Evolutionary conservation across 352 stramenopile species (phyloP).

Genomic region (Globisporangium iwayamae): DNA sequence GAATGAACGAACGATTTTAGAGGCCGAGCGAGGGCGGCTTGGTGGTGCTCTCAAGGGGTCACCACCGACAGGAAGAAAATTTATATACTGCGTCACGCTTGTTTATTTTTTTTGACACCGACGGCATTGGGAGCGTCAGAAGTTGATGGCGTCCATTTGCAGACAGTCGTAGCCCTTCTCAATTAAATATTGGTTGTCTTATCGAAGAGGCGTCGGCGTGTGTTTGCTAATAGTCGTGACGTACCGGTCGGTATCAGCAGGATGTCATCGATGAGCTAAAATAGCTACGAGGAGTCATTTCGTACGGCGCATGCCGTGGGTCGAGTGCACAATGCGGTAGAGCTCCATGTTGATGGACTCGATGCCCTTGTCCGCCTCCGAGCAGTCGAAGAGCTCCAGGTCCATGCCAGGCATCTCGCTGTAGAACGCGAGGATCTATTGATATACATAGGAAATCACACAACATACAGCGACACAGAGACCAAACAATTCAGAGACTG

Average conservation of each 20-base stretch:
- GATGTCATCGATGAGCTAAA: not conserved
- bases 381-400: constrained; percentile 79
- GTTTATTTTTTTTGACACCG: constrained; percentile 1
- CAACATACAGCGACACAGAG: not conserved
- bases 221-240: not conserved
- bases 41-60: not conserved
- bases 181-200: constrained; percentile 11
- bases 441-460: not conserved
- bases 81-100: constrained; percentile 13
- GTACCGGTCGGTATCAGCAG: not conserved
- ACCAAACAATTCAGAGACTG: not conserved
- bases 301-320: constrained; percentile 25
- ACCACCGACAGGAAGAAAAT: constrained; percentile 1
- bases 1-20: constrained; percentile 98
- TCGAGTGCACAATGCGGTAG: constrained; percentile 61
- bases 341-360: constrained; percentile 72
- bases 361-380: constrained; percentile 70
- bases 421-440: constrained; percentile 84
- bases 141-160: not conserved
- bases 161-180: not conserved
- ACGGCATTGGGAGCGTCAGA: not conserved
- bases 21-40: not conserved
- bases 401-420: constrained; percentile 73
- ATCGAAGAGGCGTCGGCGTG: not conserved
- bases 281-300: constrained; percentile 10